Evolutionary conservation across 257 asterid species (phyloP), one percentile per base, ranked within the genome.

Genomic region (Penstemon newberryi): DNA sequence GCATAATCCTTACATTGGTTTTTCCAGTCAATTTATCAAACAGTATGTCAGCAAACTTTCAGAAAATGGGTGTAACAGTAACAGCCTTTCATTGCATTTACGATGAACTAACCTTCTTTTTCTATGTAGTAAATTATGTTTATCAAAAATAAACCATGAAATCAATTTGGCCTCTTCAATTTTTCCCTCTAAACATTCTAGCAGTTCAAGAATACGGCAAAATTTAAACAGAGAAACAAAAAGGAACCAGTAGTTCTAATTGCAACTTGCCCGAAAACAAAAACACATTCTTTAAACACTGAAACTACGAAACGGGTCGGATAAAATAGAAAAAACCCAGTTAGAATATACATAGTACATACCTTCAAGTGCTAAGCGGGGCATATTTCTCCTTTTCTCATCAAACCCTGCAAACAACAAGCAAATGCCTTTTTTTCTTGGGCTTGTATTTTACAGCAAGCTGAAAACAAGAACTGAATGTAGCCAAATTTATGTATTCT

Each of bases 291-390:
- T 18, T 18, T 7, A 11, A 57, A 45, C 47, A 56, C 15, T 33
- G 10, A n/a, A 43, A 68, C 25, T 12, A 8, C 9, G 0, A 41
- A 66, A 33, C 2, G 63, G 36, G 19, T 51, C 3, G 7, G 4
- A 7, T n/a, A 67, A 19, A 18, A n/a, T 15, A 0, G 9, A n/a
- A 7, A 41, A n/a, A 19, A 12, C 0, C 69, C 65, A 8, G 25
- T n/a, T n/a, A 36, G 42, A 58, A 15, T 6, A 19, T 49, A 7
- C 70, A 58, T 61, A 82, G 7, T 49, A 7, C 70, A 58, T 61
- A 82, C 86, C 80, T 73, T 82, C 72, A 70, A 73, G 44, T 46
- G 55, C 38, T 4, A 57, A 73, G 57, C 84, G 81, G 56, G 71
- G 71, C 83, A 75, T 81, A 38, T 65, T 63, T 64, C 64, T 56